Evolutionary conservation across 1,139 yeast genomes (phyloP).

Genomic region (Pichia sp.): DNA sequence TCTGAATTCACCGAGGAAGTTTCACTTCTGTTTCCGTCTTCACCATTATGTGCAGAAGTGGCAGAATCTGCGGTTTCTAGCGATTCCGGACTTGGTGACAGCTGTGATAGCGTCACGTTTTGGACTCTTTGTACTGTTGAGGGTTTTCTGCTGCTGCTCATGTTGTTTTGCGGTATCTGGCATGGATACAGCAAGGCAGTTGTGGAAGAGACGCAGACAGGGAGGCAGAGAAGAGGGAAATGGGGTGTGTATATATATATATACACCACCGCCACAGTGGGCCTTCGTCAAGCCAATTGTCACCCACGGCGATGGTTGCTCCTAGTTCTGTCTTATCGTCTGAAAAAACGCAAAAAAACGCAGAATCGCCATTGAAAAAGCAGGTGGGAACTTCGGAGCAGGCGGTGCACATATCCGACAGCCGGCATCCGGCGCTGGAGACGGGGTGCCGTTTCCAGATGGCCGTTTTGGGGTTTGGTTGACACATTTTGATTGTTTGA

Average conservation of each 20-base stretch:
- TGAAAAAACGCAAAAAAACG: not conserved
- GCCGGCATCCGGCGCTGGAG: no score
- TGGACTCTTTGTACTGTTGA: conserved; percentile 10
- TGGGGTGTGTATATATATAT: no score
- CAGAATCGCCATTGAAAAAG: not conserved
- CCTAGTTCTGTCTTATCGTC: no score
- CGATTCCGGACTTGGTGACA: conserved; percentile 8
- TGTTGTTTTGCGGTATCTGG: not conserved
- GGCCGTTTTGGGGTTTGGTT: no score
- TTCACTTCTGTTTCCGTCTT: not conserved
- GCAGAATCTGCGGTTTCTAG: conserved; percentile 3
- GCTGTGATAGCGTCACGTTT: conserved; percentile 5
- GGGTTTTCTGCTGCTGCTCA: conserved; percentile 10
- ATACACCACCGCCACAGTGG: no score
- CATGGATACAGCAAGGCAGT: not conserved
- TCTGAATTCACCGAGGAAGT: not conserved
- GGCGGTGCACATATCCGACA: conserved; percentile 15
- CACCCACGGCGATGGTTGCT: no score
- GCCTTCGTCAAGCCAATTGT: no score
- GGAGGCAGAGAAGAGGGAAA: no score
- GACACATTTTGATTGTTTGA: no score
- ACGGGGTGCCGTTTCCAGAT: no score
- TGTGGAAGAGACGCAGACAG: no score
- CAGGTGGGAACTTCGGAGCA: conserved; percentile 7
- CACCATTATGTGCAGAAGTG: no score